Percentiles rank a stretch among this genome's conserved stretches.
Conservation (phyloP, 164 flowering plant genomes). For the Chimonanthus praecox region DNA sequence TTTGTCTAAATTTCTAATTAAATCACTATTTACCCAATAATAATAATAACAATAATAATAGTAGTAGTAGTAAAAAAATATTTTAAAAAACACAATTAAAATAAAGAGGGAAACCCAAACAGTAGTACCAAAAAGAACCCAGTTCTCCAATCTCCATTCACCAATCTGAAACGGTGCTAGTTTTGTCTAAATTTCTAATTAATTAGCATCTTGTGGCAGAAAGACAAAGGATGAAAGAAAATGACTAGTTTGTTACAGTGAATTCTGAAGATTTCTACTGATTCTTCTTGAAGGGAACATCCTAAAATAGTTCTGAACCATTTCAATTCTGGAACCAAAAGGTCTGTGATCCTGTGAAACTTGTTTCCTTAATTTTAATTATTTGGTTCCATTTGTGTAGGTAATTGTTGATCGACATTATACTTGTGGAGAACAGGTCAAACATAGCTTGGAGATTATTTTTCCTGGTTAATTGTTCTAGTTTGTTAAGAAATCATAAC, state of each 20-base stretch:
- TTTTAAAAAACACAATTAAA: too few species aligned
- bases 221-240: neutral
- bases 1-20: too few species aligned
- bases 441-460: neutral
- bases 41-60: too few species aligned
- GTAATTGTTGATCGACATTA: slow-evolving; percentile 75
- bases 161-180: too few species aligned
- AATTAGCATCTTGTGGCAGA: neutral
- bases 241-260: neutral
- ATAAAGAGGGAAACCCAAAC: too few species aligned
- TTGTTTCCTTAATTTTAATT: neutral
- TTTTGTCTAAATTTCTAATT: too few species aligned
- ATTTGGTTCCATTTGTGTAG: slow-evolving; percentile 30
- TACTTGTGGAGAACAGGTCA: slow-evolving; percentile 71
- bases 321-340: neutral
- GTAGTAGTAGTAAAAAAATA: too few species aligned
- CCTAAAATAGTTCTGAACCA: neutral
- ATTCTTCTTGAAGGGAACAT: neutral
- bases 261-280: neutral
- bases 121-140: too few species aligned
- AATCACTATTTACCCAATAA: too few species aligned
- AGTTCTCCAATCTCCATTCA: too few species aligned
- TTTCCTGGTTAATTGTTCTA: neutral
- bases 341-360: neutral
- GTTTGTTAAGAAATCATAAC: neutral